These are phyloP conservation scores for Dioscorea dumetorum DNA, from an alignment of 106 monocot genomes.

Conservation along the genomic window DNA sequence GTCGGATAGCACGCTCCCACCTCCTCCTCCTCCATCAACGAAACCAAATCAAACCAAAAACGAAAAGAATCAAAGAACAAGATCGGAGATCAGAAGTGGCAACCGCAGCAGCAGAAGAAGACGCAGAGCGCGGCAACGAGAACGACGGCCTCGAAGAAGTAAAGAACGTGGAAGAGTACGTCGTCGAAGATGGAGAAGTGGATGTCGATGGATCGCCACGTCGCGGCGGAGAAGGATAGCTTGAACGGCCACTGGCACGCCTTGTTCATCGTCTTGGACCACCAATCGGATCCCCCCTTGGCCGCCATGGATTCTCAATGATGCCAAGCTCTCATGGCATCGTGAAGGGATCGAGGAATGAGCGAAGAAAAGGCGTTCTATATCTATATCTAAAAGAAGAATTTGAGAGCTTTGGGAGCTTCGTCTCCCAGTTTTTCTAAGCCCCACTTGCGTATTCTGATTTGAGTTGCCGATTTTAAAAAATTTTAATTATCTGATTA, in stretches of 20 bases:
- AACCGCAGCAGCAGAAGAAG: slow-evolving; percentile 19
- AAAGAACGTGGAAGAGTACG: slow-evolving; percentile 3
- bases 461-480: too few relatives aligned
- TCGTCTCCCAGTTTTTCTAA: too few relatives aligned
- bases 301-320: not conserved
- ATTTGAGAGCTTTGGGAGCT: too few relatives aligned
- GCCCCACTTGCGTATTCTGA: too few relatives aligned
- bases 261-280: slow-evolving; percentile 1
- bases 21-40: not conserved
- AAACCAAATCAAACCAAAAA: not conserved
- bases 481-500: too few relatives aligned
- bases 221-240: not conserved
- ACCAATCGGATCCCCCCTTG: not conserved
- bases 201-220: slow-evolving; percentile 1
- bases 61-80: not conserved
- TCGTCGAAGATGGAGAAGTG: slow-evolving; percentile 3
- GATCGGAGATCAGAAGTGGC: slow-evolving; percentile 1
- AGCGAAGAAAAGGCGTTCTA: too few relatives aligned
- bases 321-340: too few relatives aligned
- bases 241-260: not conserved
- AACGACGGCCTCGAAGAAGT: slow-evolving; percentile 7
- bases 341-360: too few relatives aligned
- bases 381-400: too few relatives aligned
- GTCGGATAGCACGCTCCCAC: slow-evolving; percentile 8
- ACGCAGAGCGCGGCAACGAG: slow-evolving; percentile 10